Conservation (phyloP, 495 filamentous ascomycete genomes). For the Achaetomiella virescens region DNA sequence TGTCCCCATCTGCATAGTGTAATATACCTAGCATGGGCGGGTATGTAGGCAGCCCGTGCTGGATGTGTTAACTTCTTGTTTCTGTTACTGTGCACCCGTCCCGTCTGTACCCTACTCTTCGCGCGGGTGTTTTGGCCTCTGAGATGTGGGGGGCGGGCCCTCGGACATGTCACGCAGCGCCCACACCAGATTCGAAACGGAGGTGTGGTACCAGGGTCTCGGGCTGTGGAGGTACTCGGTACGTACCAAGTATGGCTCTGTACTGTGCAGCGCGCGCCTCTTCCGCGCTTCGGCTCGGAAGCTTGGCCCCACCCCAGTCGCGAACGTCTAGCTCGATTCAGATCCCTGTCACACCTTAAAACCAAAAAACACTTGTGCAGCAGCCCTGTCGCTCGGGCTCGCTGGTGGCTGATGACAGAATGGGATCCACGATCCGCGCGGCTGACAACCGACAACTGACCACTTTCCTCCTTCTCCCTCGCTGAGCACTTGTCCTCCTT, state of each 20-base stretch:
- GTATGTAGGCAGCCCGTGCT: too few relatives aligned
- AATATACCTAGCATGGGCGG: too few relatives aligned
- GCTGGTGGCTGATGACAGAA: conserved; percentile 5
- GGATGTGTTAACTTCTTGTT: too few relatives aligned
- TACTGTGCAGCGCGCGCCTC: conserved; percentile 6
- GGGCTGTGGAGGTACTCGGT: not conserved
- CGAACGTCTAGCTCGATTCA: not conserved
- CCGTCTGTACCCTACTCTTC: conserved; percentile 12
- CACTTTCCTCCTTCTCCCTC: not conserved
- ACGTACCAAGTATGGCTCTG: not conserved
- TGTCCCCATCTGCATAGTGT: too few relatives aligned
- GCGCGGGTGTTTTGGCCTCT: conserved; percentile 7
- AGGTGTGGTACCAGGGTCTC: conserved; percentile 8
- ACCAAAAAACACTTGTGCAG: not conserved
- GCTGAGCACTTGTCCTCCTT: not conserved
- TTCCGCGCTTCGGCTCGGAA: conserved; percentile 13
- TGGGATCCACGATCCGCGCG: conserved; percentile 6
- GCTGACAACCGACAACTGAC: not conserved
- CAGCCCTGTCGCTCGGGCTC: not conserved
- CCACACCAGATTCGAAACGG: conserved; percentile 19
- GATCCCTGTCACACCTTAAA: conserved; percentile 17
- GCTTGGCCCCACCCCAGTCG: not conserved
- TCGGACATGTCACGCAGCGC: not conserved
- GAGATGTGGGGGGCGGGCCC: conserved; percentile 1
- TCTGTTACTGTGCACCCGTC: too few relatives aligned